Base-by-base conservation (phyloP, 306 rosid genomes). In the Begonia fuchsioides region DNA sequence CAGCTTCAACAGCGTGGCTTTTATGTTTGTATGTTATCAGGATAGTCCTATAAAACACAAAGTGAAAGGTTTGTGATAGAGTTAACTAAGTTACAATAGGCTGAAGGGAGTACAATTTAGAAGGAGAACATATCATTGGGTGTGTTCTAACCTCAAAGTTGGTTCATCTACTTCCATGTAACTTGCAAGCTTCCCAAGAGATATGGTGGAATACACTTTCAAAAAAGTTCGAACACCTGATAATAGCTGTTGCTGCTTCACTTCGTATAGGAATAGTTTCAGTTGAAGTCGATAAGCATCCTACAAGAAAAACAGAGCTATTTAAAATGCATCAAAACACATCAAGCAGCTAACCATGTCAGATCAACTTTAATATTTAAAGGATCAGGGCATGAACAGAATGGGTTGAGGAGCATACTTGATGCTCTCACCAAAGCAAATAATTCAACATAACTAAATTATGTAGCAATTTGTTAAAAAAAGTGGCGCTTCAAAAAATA, bases 81-180 rank as follows among this genome's bases (percentile, higher is more conserved):
- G 47, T 9, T 54, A 50, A 32, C 17, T 11, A 13, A 8, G 17
- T 53, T 43, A 53, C 15, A 19, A 8, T 17, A 32, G 10, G 47
- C 43, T 6, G n/a, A 12, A 17, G 50, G 12, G 47, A 15, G 40
- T 38, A 44, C 15, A 62, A 11, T 51, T 51, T 32, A 12, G 63
- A 51, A 55, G 1, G 43, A 54, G 17, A 44, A 57, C 17, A 46
- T 45, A 61, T 54, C 43, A 13, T 17, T 8, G 46, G 38, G 47
- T 38, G 47, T 38, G 43, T 57, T 49, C 18, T 72, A 61, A 81
- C 98, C 98, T 85, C 74, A 85, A 68, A 52, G 88, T 81, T 11
- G 95, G 66, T 61, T 85, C 98, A 75, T 90, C 96, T 64, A 82
- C 94, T 77, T 90, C 95, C 94, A 85, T 85, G 67, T 81, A 90